Base-by-base conservation (phyloP, 2,329 filamentous ascomycete species). In the Erysiphe pulchra region DNA sequence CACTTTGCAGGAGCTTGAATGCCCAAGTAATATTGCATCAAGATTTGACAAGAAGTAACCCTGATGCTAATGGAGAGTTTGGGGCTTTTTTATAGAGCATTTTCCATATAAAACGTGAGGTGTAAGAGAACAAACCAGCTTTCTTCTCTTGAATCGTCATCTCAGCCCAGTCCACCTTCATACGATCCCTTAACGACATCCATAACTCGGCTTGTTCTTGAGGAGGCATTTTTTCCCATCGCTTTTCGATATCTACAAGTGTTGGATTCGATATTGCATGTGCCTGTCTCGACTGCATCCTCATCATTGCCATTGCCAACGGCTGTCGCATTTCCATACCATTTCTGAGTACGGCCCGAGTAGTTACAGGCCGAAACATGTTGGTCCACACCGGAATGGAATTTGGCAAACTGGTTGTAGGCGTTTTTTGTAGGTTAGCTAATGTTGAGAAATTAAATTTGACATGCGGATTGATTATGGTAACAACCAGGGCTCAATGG, bases 161-260 rank as follows among this genome's bases (percentile, higher is more conserved):
- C 61, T 95, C 84, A 61, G 79, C 75, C 90, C 90, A 98, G 70
- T 84, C 85, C 58, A 74, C 77, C 81, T 93, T 94, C 90, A 98
- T 98, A 61, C 90, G 80, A 69, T 98, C 90, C 65, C 90, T 77
- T 64, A 98, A 71, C 56, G 80, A 71, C 90, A 98, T 98, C 90
- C 90, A 98, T 58, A 98, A 71, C 62, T 98, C 90, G 55, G 90
- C 90, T 76, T 98, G 90, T 75, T 98, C 90, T 72, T 93, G 85
- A 53, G 90, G 84, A 49, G 87, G 86, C 82, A 95, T 86, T 52
- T 70, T 75, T 71, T 98, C 90, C 90, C 90, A 98, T 70, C 90
- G 75, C 79, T 93, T 94, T 77, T 98, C 90, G 61, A 98, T 95
- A 68, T 92, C 85, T 65, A 84, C 82, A 60, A 98, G 75, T 48